phyloP scores from a whole-genome alignment of 495 filamentous ascomycete species.

The Lasiosphaeria hispida region DNA sequence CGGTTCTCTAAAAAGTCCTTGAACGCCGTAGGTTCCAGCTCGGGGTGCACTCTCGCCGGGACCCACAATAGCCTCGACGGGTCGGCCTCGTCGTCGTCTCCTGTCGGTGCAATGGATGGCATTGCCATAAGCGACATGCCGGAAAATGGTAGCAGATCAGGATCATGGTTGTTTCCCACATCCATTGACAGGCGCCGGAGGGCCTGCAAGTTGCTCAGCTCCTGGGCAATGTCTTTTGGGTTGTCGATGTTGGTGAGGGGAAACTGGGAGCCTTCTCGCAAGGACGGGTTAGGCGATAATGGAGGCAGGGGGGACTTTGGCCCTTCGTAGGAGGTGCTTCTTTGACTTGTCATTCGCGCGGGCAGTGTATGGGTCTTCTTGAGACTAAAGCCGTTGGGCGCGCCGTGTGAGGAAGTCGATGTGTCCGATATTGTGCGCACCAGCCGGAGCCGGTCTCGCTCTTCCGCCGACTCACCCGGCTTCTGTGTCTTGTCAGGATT shows the following conservation, averaged over 20 bases:
- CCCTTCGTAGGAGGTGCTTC: slow-evolving; percentile 48
- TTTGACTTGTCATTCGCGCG: slow-evolving; percentile 44
- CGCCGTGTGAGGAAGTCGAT: slow-evolving; percentile 8
- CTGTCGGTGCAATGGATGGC: slow-evolving; percentile 71
- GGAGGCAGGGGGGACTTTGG: slow-evolving; percentile 46
- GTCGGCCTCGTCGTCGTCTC: slow-evolving; percentile 81
- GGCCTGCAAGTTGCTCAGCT: slow-evolving; percentile 92
- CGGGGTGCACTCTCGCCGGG: slow-evolving; percentile 88
- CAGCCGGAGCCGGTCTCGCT: slow-evolving; percentile 41
- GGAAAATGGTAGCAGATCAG: slow-evolving; percentile 85
- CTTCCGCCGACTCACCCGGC: slow-evolving; percentile 27
- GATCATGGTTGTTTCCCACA: slow-evolving; percentile 84
- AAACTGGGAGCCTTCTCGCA: slow-evolving; percentile 67
- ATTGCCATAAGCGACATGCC: slow-evolving; percentile 56
- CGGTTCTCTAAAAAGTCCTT: slow-evolving; percentile 93
- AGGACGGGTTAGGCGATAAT: slow-evolving; percentile 57
- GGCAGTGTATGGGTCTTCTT: slow-evolving; percentile 42
- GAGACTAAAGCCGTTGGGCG: slow-evolving; percentile 23
- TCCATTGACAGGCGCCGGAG: slow-evolving; percentile 98
- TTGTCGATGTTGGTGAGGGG: slow-evolving; percentile 90
- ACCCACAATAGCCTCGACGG: slow-evolving; percentile 92
- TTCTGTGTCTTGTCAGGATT: slow-evolving; percentile 28
- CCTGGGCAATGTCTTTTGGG: slow-evolving; percentile 88
- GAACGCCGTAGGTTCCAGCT: slow-evolving; percentile 94
- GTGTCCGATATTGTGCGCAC: slow-evolving; percentile 46